These are phyloP conservation scores for Fusarium setosum DNA, from an alignment of 2,329 filamentous ascomycete genomes.

Conservation along the genomic window DNA sequence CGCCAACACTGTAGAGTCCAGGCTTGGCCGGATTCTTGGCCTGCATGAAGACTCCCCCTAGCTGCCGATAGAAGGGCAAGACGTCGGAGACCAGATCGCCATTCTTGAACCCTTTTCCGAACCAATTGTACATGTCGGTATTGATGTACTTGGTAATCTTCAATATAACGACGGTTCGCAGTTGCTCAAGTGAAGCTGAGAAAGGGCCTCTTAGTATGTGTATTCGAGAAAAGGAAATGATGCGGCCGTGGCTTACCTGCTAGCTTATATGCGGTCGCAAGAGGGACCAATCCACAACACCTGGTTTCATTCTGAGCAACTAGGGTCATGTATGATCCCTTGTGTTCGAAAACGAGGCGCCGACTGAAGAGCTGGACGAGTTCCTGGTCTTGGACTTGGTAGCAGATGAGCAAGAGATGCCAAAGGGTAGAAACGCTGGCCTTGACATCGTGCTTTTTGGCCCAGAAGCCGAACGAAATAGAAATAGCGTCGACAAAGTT, in stretches of 20 bases:
- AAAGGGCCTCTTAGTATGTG: neutral
- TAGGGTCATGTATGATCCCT: neutral
- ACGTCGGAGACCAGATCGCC: neutral
- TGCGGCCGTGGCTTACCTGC: neutral
- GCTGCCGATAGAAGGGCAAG: neutral
- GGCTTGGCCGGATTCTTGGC: neutral
- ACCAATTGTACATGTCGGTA: neutral
- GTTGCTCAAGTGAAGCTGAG: neutral
- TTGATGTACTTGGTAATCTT: neutral
- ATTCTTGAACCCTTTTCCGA: neutral
- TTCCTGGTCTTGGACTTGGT: neutral
- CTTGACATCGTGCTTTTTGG: neutral
- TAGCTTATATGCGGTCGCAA: neutral
- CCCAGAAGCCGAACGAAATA: constrained; percentile 10
- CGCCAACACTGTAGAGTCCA: neutral
- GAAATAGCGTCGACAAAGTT: neutral
- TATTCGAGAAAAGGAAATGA: neutral
- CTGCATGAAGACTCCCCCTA: neutral
- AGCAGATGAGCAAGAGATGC: neutral
- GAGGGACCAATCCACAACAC: neutral
- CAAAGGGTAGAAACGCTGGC: neutral
- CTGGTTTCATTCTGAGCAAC: neutral
- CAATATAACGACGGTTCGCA: neutral
- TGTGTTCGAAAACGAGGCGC: neutral
- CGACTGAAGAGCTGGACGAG: neutral